phyloP scores from a whole-genome alignment of 305 asterid species.

The Rubia tinctorum region DNA sequence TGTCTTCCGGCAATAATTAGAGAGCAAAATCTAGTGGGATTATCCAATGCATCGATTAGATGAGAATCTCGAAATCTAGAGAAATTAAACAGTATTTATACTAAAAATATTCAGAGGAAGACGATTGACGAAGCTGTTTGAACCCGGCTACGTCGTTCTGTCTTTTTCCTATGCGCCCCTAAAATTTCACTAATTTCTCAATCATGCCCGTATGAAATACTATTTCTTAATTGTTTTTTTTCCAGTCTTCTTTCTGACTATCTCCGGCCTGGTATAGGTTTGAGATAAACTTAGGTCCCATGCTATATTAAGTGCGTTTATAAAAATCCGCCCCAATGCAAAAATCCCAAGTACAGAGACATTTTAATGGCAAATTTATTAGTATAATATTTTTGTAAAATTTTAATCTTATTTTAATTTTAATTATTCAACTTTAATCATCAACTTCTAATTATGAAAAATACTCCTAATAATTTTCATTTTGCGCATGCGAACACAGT shows the following conservation, averaged over 20 bases:
- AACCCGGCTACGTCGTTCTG: neutral
- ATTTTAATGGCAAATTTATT: no score
- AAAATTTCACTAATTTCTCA: neutral
- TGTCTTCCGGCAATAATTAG: slow-evolving; percentile 1
- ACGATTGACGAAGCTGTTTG: neutral
- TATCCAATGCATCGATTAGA: neutral
- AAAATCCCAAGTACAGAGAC: no score
- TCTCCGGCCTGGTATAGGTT: neutral
- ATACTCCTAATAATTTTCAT: no score
- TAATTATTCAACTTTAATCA: no score
- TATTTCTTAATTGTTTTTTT: neutral
- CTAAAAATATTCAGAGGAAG: neutral
- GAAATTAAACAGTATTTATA: neutral
- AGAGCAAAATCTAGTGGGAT: neutral
- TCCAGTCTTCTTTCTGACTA: neutral
- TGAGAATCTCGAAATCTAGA: slow-evolving; percentile 3
- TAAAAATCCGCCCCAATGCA: no score
- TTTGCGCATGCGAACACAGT: no score
- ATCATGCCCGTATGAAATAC: neutral
- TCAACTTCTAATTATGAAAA: no score
- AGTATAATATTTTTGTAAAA: no score
- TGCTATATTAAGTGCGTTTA: neutral
- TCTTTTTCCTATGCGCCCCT: neutral
- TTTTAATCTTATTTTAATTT: no score
- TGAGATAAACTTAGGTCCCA: neutral